phyloP scores from a whole-genome alignment of 164 flowering plant genomes.

The Magnolia officinalis region DNA sequence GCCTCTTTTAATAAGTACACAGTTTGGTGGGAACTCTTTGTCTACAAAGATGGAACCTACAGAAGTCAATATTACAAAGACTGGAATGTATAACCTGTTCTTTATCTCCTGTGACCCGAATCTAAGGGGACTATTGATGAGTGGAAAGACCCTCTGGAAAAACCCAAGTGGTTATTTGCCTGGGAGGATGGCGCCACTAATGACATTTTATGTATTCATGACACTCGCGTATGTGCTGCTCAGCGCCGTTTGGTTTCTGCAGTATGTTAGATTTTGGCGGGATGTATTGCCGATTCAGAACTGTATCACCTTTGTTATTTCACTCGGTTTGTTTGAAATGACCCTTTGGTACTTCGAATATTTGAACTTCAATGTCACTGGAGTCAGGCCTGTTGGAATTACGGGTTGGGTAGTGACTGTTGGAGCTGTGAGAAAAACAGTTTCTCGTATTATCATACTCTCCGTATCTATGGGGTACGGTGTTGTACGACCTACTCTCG shows the following conservation, averaged over 20 bases:
- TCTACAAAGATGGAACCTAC: constrained; percentile 38
- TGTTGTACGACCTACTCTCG: constrained; percentile 93
- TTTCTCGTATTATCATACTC: constrained; percentile 81
- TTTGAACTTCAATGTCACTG: constrained; percentile 64
- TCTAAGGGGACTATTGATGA: constrained; percentile 66
- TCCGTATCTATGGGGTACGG: constrained; percentile 92
- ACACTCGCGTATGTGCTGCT: constrained; percentile 65
- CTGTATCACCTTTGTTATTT: constrained; percentile 68
- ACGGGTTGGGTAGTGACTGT: constrained; percentile 91
- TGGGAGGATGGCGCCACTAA: constrained; percentile 86
- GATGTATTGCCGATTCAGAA: constrained; percentile 88
- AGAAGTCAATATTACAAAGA: constrained; percentile 54
- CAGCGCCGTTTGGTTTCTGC: constrained; percentile 61
- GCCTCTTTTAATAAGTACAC: constrained; percentile 62
- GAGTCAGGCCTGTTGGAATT: constrained; percentile 71
- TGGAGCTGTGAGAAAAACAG: constrained; percentile 82
- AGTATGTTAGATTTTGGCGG: constrained; percentile 72
- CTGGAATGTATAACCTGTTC: constrained; percentile 93
- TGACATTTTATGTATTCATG: constrained; percentile 77
- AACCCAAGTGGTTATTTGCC: constrained; percentile 92
- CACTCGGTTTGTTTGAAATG: constrained; percentile 87
- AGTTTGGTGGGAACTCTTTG: constrained; percentile 46
- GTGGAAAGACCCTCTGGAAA: constrained; percentile 87
- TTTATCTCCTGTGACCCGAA: constrained; percentile 88
- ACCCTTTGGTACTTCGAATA: constrained; percentile 83